Percentiles rank a stretch among this genome's conserved stretches.
Conservation (phyloP, 805 yeast genomes). For the Lipomyces orientalis region DNA sequence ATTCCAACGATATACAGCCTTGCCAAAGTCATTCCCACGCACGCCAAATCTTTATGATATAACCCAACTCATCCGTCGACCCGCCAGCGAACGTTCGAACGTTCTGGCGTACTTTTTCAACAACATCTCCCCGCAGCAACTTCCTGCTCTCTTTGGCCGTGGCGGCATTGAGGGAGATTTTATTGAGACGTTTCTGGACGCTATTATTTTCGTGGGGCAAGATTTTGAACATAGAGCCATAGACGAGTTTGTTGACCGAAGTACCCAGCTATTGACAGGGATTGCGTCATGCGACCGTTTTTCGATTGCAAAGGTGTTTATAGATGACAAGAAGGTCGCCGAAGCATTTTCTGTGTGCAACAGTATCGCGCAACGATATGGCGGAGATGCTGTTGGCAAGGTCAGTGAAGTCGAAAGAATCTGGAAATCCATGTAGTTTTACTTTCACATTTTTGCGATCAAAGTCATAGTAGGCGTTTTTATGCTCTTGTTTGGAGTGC, state of each 20-base stretch:
- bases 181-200: constrained; percentile 23
- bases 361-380: neutral
- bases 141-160: constrained; percentile 21
- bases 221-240: neutral
- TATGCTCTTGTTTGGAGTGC: neutral
- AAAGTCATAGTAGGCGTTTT: neutral
- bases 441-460: neutral
- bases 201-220: constrained; percentile 8
- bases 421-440: constrained; percentile 1
- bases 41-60: constrained; percentile 22
- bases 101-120: constrained; percentile 22
- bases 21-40: constrained; percentile 16
- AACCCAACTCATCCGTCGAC: constrained; percentile 29
- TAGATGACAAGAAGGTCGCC: constrained; percentile 2
- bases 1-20: neutral
- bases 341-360: constrained; percentile 11
- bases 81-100: constrained; percentile 17
- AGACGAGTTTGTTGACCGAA: neutral
- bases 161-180: constrained; percentile 32
- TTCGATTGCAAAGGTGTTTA: constrained; percentile 27
- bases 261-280: neutral
- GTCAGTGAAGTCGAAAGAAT: constrained; percentile 1
- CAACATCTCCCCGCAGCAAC: constrained; percentile 9
- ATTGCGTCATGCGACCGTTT: constrained; percentile 24
- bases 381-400: neutral